Base-by-base conservation (phyloP, 2,329 filamentous ascomycete genomes). In the Proliferodiscus dingleyae region DNA sequence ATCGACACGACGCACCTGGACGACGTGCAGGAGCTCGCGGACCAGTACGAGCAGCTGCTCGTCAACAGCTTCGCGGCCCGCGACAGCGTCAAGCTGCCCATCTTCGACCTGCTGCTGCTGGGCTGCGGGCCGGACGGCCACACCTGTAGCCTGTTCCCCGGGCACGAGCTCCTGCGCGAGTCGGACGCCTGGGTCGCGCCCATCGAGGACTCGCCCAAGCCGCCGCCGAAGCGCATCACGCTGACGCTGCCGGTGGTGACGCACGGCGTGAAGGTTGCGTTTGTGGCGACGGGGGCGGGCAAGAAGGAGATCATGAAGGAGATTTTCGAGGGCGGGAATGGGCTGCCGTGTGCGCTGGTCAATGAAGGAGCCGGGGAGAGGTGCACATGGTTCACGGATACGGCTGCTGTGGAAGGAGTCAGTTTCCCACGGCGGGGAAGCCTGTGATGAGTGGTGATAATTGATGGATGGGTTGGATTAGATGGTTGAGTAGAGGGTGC, bases 101-200 rank as follows among this genome's bases (percentile, higher is more conserved):
- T 95, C 62, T 98, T 97, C 67, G 93, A 98, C 66, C 79, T 98
- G 43, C 75, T 98, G 45, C 80, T 98, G 33, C 81, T 98, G 33
- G 93, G 93, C 60, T 95, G 88, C 65, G 93, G 93, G 0, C 91
- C 93, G 11, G 93, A 97, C 66, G 93, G 93, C 42, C 93, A 98
- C 72, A 97, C 93, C 26, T 97, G 93, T 81, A 93, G 86, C 59
- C 74, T 98, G 42, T 98, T 98, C 74, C 93, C 93, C 4, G 85
- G 85, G 45, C 91, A 96, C 64, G 79, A 84, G 47, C 77, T 97
- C 43, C 77, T 97, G 56, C 82, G 89, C 54, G 91, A 97, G 71
- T 80, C 80, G 28, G 84, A 83, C 60, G 89, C 91, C 43, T 98
- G 93, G 93, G 89, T 97, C 34, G 85, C 90, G 11, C 80, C 89